Conservation (phyloP, 768 basidiomycete species). For the Calocera viscosa region DNA sequence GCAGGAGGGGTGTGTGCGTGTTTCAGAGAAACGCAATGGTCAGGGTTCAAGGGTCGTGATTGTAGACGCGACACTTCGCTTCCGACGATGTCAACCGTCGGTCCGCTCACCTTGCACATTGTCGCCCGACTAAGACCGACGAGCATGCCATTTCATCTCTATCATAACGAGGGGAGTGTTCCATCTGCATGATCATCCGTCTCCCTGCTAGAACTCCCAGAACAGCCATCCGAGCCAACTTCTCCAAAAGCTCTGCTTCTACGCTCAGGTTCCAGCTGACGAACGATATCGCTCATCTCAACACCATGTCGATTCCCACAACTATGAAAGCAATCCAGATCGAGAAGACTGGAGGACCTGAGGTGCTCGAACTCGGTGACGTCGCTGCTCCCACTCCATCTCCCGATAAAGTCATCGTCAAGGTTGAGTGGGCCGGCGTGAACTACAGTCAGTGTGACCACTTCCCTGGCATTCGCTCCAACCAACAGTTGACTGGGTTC, state of each 20-base stretch:
- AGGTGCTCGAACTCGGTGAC: constrained; percentile 43
- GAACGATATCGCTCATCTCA: not conserved
- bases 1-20: not conserved
- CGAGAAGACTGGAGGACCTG: constrained; percentile 57
- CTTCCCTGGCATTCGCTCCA: not conserved
- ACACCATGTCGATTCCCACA: constrained; percentile 22
- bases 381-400: constrained; percentile 55
- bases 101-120: not conserved
- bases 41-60: not conserved
- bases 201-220: no score
- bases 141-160: no score
- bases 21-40: not conserved
- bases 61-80: not conserved
- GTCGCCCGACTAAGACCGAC: no score
- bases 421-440: constrained; percentile 60
- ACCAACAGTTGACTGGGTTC: not conserved
- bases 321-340: constrained; percentile 63
- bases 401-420: constrained; percentile 47
- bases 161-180: no score
- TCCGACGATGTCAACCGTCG: not conserved
- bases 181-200: no score
- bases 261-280: not conserved
- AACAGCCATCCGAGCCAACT: no score
- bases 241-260: not conserved
- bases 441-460: constrained; percentile 49